Conservation (phyloP, 371 early-diverging fungal genomes). For the Syncephalis fuscata region DNA sequence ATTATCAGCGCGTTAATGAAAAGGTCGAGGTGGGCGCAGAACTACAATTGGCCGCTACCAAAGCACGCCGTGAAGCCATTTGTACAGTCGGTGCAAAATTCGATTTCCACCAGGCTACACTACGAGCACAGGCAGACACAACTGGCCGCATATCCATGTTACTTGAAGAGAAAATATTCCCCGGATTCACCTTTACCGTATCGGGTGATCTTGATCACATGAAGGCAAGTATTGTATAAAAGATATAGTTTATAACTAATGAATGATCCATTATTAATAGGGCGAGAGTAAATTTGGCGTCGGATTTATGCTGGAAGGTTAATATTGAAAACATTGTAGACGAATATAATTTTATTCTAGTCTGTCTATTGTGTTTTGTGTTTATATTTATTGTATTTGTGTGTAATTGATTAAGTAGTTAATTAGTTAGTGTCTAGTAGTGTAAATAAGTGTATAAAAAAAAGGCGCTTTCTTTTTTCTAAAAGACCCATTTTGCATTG, state of each 20-base stretch:
- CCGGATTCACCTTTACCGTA: slow-evolving; percentile 80
- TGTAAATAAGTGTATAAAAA: too few species aligned
- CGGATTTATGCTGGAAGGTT: slow-evolving; percentile 8
- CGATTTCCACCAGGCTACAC: slow-evolving; percentile 79
- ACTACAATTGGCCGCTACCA: slow-evolving; percentile 62
- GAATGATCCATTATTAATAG: neutral
- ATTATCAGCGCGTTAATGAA: slow-evolving; percentile 81
- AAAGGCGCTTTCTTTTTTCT: too few species aligned
- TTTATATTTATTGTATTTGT: too few species aligned
- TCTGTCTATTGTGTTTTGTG: too few species aligned
- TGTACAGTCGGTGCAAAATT: slow-evolving; percentile 91
- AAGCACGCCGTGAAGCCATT: slow-evolving; percentile 73
- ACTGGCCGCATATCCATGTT: slow-evolving; percentile 74
- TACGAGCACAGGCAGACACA: slow-evolving; percentile 83
- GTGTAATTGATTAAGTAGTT: too few species aligned
- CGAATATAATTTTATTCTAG: too few species aligned
- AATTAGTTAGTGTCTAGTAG: too few species aligned
- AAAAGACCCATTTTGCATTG: too few species aligned
- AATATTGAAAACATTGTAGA: neutral
- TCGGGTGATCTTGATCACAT: slow-evolving; percentile 92
- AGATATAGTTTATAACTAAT: neutral
- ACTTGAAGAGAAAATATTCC: slow-evolving; percentile 89
- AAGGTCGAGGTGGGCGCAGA: slow-evolving; percentile 90
- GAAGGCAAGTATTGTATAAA: slow-evolving; percentile 31
- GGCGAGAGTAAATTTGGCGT: slow-evolving; percentile 6